phyloP scores from a whole-genome alignment of 2,329 filamentous ascomycete species.

The Neoscytalidium dimidiatum region DNA sequence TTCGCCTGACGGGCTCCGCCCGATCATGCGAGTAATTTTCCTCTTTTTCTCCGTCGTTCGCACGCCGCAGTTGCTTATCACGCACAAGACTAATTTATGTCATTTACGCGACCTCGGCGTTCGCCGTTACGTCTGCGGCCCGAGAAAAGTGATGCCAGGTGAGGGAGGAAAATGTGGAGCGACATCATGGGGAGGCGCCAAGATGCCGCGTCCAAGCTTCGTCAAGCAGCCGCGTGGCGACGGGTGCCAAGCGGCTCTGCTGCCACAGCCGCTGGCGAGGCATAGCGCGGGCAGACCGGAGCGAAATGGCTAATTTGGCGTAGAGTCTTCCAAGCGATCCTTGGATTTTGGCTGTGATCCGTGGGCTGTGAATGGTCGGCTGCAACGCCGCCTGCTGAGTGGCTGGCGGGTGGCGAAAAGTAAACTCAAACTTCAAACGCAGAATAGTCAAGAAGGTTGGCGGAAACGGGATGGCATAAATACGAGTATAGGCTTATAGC shows the following conservation, averaged over 20 bases:
- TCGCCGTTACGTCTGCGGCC: background rate
- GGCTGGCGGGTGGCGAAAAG: background rate
- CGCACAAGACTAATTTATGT: background rate
- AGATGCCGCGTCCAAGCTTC: background rate
- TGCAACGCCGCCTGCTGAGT: background rate
- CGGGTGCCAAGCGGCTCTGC: background rate
- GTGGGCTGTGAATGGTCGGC: background rate
- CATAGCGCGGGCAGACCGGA: too few species aligned
- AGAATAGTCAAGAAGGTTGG: background rate
- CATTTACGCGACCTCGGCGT: background rate
- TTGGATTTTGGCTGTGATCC: too few species aligned
- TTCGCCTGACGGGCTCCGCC: too few species aligned
- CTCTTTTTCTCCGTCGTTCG: too few species aligned
- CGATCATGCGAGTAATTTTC: constrained; percentile 2
- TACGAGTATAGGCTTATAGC: background rate
- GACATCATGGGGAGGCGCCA: too few species aligned
- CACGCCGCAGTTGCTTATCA: background rate
- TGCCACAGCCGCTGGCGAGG: background rate
- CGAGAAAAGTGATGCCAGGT: background rate
- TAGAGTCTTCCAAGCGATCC: too few species aligned
- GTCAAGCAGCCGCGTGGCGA: background rate
- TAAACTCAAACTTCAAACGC: background rate
- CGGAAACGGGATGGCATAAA: background rate
- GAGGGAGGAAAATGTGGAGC: background rate
- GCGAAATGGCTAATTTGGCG: too few species aligned